These are phyloP conservation scores for Elongisporangium senticosum DNA, from an alignment of 352 stramenopile genomes.

Conservation along the genomic window DNA sequence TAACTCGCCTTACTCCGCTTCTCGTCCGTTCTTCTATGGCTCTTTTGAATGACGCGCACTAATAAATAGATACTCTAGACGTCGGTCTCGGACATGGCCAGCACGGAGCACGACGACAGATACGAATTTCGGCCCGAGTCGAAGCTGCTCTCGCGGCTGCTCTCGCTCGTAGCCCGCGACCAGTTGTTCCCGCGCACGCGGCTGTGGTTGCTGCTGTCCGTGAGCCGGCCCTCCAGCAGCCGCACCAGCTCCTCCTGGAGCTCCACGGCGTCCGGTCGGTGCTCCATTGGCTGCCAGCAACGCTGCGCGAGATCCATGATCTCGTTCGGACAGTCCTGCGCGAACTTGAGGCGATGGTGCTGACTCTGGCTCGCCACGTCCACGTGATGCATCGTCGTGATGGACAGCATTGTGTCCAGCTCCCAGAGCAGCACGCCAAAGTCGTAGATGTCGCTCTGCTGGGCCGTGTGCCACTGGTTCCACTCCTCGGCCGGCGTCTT, in stretches of 20 bases:
- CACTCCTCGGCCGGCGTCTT: slow-evolving; percentile 4
- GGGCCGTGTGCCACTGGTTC: slow-evolving; percentile 8
- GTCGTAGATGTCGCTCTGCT: slow-evolving; percentile 56
- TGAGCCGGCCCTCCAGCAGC: slow-evolving; percentile 58
- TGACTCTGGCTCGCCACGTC: slow-evolving; percentile 20
- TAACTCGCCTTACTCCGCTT: not conserved
- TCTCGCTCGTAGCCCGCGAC: slow-evolving; percentile 46
- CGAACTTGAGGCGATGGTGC: slow-evolving; percentile 59
- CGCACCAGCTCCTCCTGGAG: slow-evolving; percentile 71
- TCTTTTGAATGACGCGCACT: not conserved
- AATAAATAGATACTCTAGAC: slow-evolving; percentile 14
- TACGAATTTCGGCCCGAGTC: slow-evolving; percentile 27
- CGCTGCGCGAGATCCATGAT: slow-evolving; percentile 45
- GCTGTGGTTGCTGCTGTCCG: slow-evolving; percentile 23
- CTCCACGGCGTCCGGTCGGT: slow-evolving; percentile 58
- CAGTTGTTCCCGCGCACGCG: slow-evolving; percentile 29
- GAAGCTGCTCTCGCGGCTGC: slow-evolving; percentile 28
- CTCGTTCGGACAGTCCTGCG: slow-evolving; percentile 47
- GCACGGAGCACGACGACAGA: slow-evolving; percentile 31
- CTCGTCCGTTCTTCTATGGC: not conserved
- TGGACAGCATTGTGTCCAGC: slow-evolving; percentile 64
- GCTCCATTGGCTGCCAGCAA: slow-evolving; percentile 52
- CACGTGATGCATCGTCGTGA: slow-evolving; percentile 48
- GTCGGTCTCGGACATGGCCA: slow-evolving; percentile 25
- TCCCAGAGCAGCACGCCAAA: slow-evolving; percentile 75